Evolutionary conservation across 2,329 filamentous ascomycete genomes (phyloP).

Genomic region (Cercospora sojina): DNA sequence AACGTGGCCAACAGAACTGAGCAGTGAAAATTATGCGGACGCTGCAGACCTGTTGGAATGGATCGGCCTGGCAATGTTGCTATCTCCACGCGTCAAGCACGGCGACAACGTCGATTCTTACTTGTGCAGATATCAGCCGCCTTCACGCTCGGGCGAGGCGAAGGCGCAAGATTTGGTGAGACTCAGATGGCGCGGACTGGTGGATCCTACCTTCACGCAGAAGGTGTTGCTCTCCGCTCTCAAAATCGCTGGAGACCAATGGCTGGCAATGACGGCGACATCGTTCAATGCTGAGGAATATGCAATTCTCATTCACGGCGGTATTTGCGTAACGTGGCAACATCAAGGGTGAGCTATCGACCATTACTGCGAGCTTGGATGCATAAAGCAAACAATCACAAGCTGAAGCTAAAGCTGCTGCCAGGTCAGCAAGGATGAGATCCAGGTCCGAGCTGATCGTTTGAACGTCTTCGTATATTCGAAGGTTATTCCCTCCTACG

Average conservation of each 20-base stretch:
- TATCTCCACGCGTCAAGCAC: slow-evolving; percentile 61
- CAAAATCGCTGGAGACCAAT: slow-evolving; percentile 31
- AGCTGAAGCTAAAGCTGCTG: neutral
- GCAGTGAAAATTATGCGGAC: slow-evolving; percentile 59
- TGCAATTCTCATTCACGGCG: slow-evolving; percentile 32
- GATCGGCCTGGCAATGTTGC: slow-evolving; percentile 65
- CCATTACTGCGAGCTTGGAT: neutral
- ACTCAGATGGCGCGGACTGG: slow-evolving; percentile 47
- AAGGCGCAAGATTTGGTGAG: slow-evolving; percentile 35
- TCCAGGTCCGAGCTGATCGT: neutral
- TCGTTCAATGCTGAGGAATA: slow-evolving; percentile 36
- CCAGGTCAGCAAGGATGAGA: neutral
- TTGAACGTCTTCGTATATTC: neutral
- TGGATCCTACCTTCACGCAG: slow-evolving; percentile 39
- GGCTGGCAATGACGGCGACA: slow-evolving; percentile 36
- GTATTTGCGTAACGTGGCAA: slow-evolving; percentile 37
- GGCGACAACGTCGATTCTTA: slow-evolving; percentile 65
- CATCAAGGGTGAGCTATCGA: slow-evolving; percentile 32
- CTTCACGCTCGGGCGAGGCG: slow-evolving; percentile 34
- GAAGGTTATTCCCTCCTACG: neutral
- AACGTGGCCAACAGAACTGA: slow-evolving; percentile 32
- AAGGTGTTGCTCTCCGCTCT: slow-evolving; percentile 33
- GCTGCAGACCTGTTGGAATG: slow-evolving; percentile 70
- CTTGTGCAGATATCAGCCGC: slow-evolving; percentile 65
- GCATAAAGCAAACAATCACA: neutral